Evolutionary conservation across 2,329 filamentous ascomycete genomes (phyloP), one percentile per base, ranked within the genome.

Genomic region (Dactylonectria estremocensis): DNA sequence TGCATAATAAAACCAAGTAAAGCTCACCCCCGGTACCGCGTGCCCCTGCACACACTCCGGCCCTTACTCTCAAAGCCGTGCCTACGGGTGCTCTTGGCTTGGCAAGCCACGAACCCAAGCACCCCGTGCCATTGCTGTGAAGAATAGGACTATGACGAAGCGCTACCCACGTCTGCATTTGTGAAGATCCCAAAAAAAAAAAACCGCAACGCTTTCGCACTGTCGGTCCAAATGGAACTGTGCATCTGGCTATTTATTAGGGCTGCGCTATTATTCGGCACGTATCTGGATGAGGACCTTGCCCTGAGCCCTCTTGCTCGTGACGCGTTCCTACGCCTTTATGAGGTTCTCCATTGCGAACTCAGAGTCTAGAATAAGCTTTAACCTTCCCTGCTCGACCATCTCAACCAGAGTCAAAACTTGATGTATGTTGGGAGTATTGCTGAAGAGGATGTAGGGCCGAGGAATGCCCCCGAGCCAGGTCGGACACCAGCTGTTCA

Each of bases 401-500:
- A 64, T 58, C 53, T 64, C 53, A 35, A 57, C 40, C n/a, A 64
- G 46, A 48, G 37, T 58, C 43, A 64, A 43, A 64, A 64, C 61
- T 28, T 50, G 52, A 14, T 46, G 40, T 31, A 64, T 57, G 22
- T 64, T 50, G 24, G 61, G 53, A 11, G 61, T 56, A 35, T 56
- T 63, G 50, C 50, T 63, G 52, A 63, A 63, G 13, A 56, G 35
- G 61, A 63, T 64, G 43, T 57, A 64, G n/a, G 52, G 40, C 24
- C 61, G 53, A 40, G 61, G 61, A 50, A 58, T 45, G 54, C 61
- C 61, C 16, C 61, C 53, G 31, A 64, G 61, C 61, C 61, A 64
- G 37, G 61, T 64, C 53, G 61, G 61, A 64, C 53, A 49, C 52
- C 43, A 64, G 28, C 10, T 64, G 61, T 64, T 64, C 61, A 64